Conservation (phyloP, 768 basidiomycete genomes). For the Mycena pura region DNA sequence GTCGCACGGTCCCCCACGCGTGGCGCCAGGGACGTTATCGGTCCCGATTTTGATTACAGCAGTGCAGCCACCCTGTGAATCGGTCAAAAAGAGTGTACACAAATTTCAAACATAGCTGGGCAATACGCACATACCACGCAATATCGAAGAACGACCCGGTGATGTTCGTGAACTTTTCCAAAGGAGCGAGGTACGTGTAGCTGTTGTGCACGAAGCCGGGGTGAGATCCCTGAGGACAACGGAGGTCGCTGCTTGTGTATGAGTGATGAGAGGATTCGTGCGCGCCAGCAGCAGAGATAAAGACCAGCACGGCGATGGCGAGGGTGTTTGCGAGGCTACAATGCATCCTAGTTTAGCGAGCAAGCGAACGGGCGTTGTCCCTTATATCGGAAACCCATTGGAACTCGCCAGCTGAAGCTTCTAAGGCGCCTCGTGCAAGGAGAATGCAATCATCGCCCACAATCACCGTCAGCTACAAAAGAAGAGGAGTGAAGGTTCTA, state of each 20-base stretch:
- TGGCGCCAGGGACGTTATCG: constrained; percentile 19
- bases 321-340: too few relatives aligned
- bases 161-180: constrained; percentile 3
- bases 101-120: background rate
- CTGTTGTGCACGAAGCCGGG: background rate
- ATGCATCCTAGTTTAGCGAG: too few relatives aligned
- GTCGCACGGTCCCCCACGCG: background rate
- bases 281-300: background rate
- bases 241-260: background rate
- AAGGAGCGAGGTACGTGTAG: background rate
- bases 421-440: too few relatives aligned
- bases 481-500: too few relatives aligned
- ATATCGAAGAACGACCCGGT: constrained; percentile 13
- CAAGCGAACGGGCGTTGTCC: too few relatives aligned
- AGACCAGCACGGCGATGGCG: background rate
- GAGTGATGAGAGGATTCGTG: background rate
- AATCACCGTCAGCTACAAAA: too few relatives aligned
- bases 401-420: too few relatives aligned
- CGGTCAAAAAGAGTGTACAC: background rate
- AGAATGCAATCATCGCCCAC: too few relatives aligned
- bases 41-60: constrained; percentile 1
- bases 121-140: constrained; percentile 16
- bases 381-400: too few relatives aligned
- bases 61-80: background rate
- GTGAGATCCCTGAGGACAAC: background rate